Evolutionary conservation across 225 moss, liverwort and hornwort species (phyloP).

Genomic region (Bryum argenteum): DNA sequence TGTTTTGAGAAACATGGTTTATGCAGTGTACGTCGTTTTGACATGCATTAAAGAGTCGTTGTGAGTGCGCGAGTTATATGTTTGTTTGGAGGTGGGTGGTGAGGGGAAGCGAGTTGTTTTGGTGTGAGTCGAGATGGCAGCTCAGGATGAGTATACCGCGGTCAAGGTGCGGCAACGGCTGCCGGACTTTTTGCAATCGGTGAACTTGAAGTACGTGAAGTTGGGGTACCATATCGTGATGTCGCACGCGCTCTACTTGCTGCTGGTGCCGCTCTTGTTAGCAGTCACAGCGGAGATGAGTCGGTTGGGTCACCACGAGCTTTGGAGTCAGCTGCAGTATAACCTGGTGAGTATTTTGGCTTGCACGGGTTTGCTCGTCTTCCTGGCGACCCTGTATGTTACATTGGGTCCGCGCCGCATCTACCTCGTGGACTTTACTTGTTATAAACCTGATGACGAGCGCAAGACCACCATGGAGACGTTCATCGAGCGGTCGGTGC

Average conservation of each 20-base stretch:
- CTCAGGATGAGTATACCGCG: not conserved
- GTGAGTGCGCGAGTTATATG: no score
- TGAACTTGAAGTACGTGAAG: not conserved
- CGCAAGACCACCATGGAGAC: conserved; percentile 29
- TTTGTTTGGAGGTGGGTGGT: no score
- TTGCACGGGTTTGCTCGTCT: not conserved
- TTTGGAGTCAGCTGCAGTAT: not conserved
- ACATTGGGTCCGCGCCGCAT: not conserved
- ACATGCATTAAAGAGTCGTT: no score
- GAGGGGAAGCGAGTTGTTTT: no score
- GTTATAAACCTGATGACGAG: conserved; percentile 29
- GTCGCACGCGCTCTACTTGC: not conserved
- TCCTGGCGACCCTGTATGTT: not conserved
- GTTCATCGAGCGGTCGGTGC: conserved; percentile 8
- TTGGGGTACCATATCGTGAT: not conserved
- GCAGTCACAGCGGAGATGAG: not conserved
- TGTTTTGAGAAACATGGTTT: no score
- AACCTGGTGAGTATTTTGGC: not conserved
- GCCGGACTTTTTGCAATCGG: not conserved
- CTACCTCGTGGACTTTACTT: conserved; percentile 33
- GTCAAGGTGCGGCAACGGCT: not conserved
- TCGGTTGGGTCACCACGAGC: not conserved
- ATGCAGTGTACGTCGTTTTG: no score
- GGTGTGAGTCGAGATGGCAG: not conserved
- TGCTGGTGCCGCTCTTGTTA: not conserved